Conservation (phyloP, 148 eudicot species). For the Salicornia ramosissima region DNA sequence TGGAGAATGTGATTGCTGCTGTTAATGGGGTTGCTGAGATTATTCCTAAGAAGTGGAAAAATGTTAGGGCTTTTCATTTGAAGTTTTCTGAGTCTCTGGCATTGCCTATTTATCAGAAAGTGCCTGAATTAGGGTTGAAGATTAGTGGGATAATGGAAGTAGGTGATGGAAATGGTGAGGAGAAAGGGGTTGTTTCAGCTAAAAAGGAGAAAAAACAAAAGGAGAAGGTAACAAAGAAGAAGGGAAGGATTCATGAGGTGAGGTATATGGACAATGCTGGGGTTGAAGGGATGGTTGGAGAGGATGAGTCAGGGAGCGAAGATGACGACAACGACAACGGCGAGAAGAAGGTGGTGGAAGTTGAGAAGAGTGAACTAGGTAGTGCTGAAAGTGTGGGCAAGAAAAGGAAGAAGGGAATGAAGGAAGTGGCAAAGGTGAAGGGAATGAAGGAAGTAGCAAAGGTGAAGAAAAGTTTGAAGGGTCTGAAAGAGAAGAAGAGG, state of each 20-base stretch:
- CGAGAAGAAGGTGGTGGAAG: background rate
- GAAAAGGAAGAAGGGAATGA: constrained; percentile 16
- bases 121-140: constrained; percentile 65
- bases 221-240: background rate
- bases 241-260: constrained; percentile 43
- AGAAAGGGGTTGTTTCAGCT: background rate
- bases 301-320: constrained; percentile 27
- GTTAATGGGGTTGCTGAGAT: constrained; percentile 47
- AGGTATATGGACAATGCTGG: constrained; percentile 59
- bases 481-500: constrained; percentile 22
- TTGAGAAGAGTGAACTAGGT: constrained; percentile 11
- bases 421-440: constrained; percentile 16
- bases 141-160: constrained; percentile 24
- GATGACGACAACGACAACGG: background rate
- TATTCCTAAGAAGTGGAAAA: constrained; percentile 64
- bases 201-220: background rate
- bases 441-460: too few relatives aligned
- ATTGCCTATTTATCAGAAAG: constrained; percentile 65
- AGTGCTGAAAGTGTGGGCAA: constrained; percentile 14
- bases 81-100: constrained; percentile 74
- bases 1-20: constrained; percentile 61
- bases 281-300: constrained; percentile 22
- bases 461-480: constrained; percentile 21
- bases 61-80: constrained; percentile 66
- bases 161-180: background rate